Base-by-base conservation (phyloP, 2,329 filamentous ascomycete genomes). In the Reticulascus tulasneorum region DNA sequence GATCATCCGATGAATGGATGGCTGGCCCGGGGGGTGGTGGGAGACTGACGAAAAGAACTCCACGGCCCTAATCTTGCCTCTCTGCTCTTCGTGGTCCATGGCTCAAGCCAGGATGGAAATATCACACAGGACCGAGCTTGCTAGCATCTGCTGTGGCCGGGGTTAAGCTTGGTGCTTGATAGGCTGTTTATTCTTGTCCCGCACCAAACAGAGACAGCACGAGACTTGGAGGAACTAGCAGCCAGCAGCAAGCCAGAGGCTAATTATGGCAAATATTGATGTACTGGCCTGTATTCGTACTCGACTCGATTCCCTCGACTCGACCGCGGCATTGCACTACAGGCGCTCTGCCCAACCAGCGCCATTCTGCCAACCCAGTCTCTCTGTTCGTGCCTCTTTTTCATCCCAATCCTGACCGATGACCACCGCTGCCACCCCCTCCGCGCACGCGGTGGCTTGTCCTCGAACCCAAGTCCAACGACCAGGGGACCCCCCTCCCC, bases 231-330 rank as follows among this genome's bases (percentile, higher is more conserved):
- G 33, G 32, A 21, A 40, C 33, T 23, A n/a, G n/a, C n/a, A n/a
- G 37, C 40, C 35, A 40, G 27, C 23, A 38, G 34, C 29, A 38
- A 37, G 26, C 25, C 21, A 24, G 23, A 33, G 37, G 29, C 38
- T 43, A 37, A 43, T 37, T 42, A 42, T 43, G 38, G 40, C 38
- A 43, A 43, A 42, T 42, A 43, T 43, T 43, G 29, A 38, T 43
- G 38, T 39, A 42, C 32, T 42, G 38, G 29, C 35, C 34, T 42
- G 39, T n/a, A n/a, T 22, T 38, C 25, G 13, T 26, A 38, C 24
- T 30, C 31, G 24, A 22, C 20, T 29, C 19, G 38, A 23, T 44
- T 37, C 38, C 38, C 33, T 37, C 33, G 19, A 29, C 25, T 27
- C n/a, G 25, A 27, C 17, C n/a, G 25, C 13, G 8, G 16, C 8